These are phyloP conservation scores for Limnomonas spitsbergensis DNA, from an alignment of 139 green algal genomes.

Conservation along the genomic window DNA sequence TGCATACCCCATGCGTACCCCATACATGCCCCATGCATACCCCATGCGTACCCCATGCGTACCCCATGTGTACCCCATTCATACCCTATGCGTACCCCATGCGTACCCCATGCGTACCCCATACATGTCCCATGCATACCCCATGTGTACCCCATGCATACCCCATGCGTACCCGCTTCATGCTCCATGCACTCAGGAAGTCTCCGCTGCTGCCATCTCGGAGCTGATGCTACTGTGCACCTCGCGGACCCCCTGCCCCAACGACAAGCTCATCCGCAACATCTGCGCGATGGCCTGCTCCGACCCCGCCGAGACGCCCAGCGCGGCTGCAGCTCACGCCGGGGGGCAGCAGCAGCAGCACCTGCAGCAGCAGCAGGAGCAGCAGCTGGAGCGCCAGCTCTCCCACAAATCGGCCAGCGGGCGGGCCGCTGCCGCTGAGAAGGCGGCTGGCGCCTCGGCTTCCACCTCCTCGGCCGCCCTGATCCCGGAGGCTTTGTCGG, in stretches of 20 bases:
- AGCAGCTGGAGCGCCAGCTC: neutral
- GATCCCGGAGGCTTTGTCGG: constrained; percentile 11
- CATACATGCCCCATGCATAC: too few species aligned
- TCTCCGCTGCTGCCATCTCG: neutral
- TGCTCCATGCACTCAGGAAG: too few species aligned
- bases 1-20: too few species aligned
- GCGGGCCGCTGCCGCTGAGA: neutral
- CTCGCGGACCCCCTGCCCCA: constrained; percentile 69
- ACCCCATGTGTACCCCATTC: too few species aligned
- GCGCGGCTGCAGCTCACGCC: neutral
- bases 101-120: too few species aligned
- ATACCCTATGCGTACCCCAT: too few species aligned
- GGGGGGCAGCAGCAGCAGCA: constrained; percentile 14
- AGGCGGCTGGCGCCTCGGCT: neutral
- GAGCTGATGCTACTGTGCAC: constrained; percentile 47
- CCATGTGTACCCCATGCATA: too few species aligned
- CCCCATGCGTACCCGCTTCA: too few species aligned
- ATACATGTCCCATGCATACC: too few species aligned
- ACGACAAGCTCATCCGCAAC: constrained; percentile 86
- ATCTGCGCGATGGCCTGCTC: constrained; percentile 70
- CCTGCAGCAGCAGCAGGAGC: neutral
- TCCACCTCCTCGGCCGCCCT: neutral
- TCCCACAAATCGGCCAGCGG: neutral
- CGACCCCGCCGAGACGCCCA: constrained; percentile 54
- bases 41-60: too few species aligned